Evolutionary conservation across 805 yeast species (phyloP).

Genomic region (Yarrowia alimentaria): DNA sequence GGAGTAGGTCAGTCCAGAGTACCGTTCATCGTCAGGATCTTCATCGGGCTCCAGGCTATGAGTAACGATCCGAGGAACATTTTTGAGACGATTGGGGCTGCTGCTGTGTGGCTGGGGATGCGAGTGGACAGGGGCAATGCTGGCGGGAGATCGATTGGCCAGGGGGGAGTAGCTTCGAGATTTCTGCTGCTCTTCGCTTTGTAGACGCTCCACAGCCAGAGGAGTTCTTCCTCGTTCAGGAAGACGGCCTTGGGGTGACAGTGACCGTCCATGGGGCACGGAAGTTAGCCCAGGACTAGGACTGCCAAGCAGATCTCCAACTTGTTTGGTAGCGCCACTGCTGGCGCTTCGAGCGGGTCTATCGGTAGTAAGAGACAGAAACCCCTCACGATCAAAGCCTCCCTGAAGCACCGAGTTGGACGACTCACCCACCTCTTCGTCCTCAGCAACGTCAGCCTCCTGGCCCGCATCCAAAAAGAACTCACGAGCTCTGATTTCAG

Average conservation of each 20-base stretch:
- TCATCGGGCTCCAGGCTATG: conserved; percentile 24
- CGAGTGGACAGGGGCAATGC: conserved; percentile 1
- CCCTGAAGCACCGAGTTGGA: conserved; percentile 20
- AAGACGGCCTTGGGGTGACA: conserved; percentile 10
- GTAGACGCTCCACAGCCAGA: conserved; percentile 9
- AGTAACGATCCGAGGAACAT: conserved; percentile 18
- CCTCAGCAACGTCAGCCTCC: conserved; percentile 30
- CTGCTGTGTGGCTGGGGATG: conserved; percentile 7
- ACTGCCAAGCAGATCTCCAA: too few species aligned
- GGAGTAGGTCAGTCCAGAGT: conserved; percentile 31
- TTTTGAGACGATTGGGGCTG: too few species aligned
- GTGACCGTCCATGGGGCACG: conserved; percentile 14
- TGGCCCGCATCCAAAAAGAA: conserved; percentile 32
- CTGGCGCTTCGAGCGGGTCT: background rate
- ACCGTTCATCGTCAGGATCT: conserved; percentile 33
- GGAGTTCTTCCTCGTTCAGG: conserved; percentile 16
- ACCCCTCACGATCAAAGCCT: conserved; percentile 21
- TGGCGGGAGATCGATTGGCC: background rate
- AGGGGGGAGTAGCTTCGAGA: conserved; percentile 7
- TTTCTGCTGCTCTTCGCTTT: background rate
- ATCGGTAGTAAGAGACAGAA: conserved; percentile 3
- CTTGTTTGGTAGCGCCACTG: too few species aligned
- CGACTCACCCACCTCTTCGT: conserved; percentile 31
- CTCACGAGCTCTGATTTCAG: conserved; percentile 34
- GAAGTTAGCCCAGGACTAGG: background rate